Evolutionary conservation across 306 rosid genomes (phyloP).

Genomic region (Cucumis cinereus): DNA sequence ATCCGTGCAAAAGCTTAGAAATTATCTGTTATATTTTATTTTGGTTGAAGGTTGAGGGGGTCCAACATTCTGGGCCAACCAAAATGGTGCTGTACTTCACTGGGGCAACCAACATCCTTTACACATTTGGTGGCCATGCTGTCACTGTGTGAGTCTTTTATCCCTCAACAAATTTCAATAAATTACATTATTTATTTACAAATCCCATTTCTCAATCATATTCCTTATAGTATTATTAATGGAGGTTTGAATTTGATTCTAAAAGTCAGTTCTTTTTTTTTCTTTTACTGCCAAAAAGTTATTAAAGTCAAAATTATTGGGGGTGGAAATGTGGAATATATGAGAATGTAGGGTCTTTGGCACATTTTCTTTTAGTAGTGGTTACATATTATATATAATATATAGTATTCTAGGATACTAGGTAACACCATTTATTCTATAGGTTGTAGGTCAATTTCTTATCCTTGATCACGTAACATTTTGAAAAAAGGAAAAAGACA

Average conservation of each 20-base stretch:
- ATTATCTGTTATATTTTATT: background rate
- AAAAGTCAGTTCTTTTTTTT: background rate
- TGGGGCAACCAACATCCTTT: conserved; percentile 89
- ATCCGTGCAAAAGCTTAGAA: no score
- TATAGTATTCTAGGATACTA: no score
- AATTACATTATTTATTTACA: no score
- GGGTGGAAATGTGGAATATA: no score
- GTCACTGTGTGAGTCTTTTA: conserved; percentile 68
- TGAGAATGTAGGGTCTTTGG: no score
- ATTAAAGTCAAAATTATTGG: background rate
- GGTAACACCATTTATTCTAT: no score
- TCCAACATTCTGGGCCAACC: conserved; percentile 67
- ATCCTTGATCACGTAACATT: no score
- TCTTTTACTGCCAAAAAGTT: background rate
- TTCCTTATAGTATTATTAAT: background rate
- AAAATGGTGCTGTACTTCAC: conserved; percentile 74
- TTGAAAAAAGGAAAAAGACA: no score
- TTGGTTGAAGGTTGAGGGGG: conserved; percentile 50
- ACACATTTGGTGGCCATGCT: conserved; percentile 99
- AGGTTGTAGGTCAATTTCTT: no score
- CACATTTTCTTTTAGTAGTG: no score
- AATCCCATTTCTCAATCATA: background rate
- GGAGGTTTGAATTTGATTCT: background rate
- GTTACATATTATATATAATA: no score
- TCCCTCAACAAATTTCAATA: no score